Conservation (phyloP, 306 rosid genomes). For the Fragaria vesca region DNA sequence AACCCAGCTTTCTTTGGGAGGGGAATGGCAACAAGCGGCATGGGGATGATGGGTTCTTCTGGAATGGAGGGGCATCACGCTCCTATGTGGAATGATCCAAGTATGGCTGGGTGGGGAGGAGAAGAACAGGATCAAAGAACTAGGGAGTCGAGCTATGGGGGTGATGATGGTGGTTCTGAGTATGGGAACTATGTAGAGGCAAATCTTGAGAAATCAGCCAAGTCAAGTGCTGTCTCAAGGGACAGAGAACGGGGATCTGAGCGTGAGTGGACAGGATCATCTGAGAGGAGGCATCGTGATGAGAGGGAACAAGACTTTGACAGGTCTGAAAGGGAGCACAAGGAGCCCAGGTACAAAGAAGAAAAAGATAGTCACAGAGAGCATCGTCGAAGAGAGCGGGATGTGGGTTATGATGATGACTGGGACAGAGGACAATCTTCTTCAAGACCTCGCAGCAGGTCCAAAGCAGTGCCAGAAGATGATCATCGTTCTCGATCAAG, state of each 20-base stretch:
- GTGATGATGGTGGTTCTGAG: slow-evolving; percentile 49
- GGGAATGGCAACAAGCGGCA: slow-evolving; percentile 45
- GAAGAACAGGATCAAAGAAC: slow-evolving; percentile 42
- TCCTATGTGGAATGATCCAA: slow-evolving; percentile 46
- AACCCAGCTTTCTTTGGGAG: slow-evolving; percentile 57
- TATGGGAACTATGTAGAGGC: slow-evolving; percentile 41
- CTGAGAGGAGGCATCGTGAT: slow-evolving; percentile 51
- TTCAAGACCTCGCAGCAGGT: slow-evolving; percentile 44
- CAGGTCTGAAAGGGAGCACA: slow-evolving; percentile 36
- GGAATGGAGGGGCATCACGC: slow-evolving; percentile 44
- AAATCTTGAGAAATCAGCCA: slow-evolving; percentile 36
- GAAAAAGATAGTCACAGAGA: slow-evolving; percentile 42
- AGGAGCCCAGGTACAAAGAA: slow-evolving; percentile 43
- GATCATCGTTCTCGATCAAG: slow-evolving; percentile 42
- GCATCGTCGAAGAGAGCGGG: slow-evolving; percentile 46
- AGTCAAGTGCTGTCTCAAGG: slow-evolving; percentile 35
- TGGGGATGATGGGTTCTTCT: slow-evolving; percentile 50
- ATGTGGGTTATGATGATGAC: slow-evolving; percentile 42
- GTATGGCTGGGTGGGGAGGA: slow-evolving; percentile 49
- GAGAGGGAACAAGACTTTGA: slow-evolving; percentile 45
- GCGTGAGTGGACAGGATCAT: slow-evolving; percentile 42
- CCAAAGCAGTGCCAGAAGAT: slow-evolving; percentile 39
- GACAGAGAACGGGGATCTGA: slow-evolving; percentile 49
- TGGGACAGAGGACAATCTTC: slow-evolving; percentile 47
- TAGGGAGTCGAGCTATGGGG: slow-evolving; percentile 50